These are phyloP conservation scores for Fagus sylvatica DNA, from an alignment of 306 rosid genomes.

Conservation along the genomic window DNA sequence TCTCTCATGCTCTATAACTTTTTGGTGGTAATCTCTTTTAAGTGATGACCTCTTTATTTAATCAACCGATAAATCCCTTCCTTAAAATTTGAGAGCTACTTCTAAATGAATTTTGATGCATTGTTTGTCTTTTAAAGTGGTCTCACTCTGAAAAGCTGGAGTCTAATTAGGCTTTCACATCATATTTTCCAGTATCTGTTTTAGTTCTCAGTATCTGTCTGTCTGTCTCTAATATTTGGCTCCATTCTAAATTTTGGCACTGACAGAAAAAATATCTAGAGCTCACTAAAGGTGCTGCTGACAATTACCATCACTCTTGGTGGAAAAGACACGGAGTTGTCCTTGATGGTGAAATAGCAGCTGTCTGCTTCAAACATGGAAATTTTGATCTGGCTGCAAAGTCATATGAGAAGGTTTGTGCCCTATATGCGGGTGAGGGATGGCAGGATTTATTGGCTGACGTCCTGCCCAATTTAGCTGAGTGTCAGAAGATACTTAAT, in stretches of 20 bases:
- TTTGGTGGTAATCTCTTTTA: not conserved
- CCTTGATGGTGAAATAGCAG: conserved; percentile 98
- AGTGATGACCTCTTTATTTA: not conserved
- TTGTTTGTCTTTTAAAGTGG: not conserved
- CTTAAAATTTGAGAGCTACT: not conserved
- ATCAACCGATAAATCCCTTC: not conserved
- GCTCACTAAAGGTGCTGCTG: conserved; percentile 95
- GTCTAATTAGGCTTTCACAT: not conserved
- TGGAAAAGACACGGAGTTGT: conserved; percentile 99
- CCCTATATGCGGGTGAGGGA: conserved; percentile 92
- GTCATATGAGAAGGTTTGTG: conserved; percentile 98
- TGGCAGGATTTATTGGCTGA: conserved; percentile 97
- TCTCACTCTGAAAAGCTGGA: conserved; percentile 3
- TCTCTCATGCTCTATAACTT: not conserved
- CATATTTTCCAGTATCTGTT: not conserved
- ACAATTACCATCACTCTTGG: conserved; percentile 91
- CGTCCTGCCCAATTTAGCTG: conserved; percentile 90
- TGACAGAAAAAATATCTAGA: conserved; percentile 88
- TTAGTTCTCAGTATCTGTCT: conserved; percentile 25
- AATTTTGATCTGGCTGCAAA: conserved; percentile 95
- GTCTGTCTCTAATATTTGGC: conserved; percentile 5
- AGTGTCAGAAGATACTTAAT: conserved; percentile 87
- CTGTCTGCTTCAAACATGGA: conserved; percentile 74
- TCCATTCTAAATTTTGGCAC: conserved; percentile 20
- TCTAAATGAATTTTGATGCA: not conserved